Conservation (phyloP, 1,284 basidiomycete species). For the Pseudozyma hubeiensis region DNA sequence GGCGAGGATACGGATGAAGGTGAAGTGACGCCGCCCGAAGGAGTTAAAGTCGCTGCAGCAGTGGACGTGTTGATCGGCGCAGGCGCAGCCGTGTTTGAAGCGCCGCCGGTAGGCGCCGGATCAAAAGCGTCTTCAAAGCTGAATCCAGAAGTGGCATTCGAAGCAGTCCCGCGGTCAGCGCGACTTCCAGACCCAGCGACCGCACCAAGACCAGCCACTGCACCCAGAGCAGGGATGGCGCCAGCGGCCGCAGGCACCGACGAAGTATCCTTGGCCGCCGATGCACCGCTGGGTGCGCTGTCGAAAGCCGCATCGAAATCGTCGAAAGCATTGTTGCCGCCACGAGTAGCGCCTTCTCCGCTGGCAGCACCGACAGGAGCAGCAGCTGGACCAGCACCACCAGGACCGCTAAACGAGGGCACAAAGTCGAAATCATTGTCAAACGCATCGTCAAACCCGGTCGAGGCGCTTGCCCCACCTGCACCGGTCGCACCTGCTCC, state of each 20-base stretch:
- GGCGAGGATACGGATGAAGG: constrained; percentile 14
- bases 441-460: constrained; percentile 63
- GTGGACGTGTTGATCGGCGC: not conserved
- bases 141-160: constrained; percentile 51
- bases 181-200: constrained; percentile 2
- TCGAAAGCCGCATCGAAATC: constrained; percentile 59
- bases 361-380: not conserved
- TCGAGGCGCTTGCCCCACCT: not conserved
- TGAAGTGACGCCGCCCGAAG: constrained; percentile 5
- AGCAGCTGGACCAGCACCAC: constrained; percentile 6
- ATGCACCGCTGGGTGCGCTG: constrained; percentile 13
- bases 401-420: constrained; percentile 53
- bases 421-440: constrained; percentile 65
- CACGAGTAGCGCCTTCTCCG: not conserved
- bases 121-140: constrained; percentile 63
- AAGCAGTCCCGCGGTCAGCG: constrained; percentile 22
- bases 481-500: constrained; percentile 3
- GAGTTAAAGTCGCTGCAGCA: not conserved
- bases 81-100: constrained; percentile 12
- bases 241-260: constrained; percentile 4
- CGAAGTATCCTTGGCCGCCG: constrained; percentile 1
- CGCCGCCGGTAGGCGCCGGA: constrained; percentile 7
- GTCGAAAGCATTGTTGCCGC: constrained; percentile 41
- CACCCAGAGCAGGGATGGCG: constrained; percentile 12
- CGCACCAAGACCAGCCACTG: constrained; percentile 12